phyloP scores from a whole-genome alignment of 2,329 filamentous ascomycete genomes.

The Stagonosporopsis chrysanthemi region DNA sequence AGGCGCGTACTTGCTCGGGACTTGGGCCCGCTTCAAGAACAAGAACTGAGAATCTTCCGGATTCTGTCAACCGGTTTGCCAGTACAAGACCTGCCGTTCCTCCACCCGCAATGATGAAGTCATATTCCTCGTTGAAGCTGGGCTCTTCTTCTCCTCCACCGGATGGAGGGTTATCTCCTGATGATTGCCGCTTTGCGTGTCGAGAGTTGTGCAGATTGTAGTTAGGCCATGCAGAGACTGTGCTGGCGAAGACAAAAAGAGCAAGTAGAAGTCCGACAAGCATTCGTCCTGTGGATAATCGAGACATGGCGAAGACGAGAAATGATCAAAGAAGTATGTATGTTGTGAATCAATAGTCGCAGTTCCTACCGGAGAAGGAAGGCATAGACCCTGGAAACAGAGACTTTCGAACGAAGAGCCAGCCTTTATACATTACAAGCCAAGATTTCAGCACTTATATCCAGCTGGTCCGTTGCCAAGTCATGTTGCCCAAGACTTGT shows the following conservation, averaged over 20 bases:
- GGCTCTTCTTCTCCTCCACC: slow-evolving; percentile 13
- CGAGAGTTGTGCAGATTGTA: slow-evolving; percentile 25
- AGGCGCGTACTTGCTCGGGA: slow-evolving; percentile 41
- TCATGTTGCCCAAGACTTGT: slow-evolving; percentile 4
- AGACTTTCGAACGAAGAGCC: background rate
- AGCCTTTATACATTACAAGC: background rate
- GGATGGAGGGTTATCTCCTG: slow-evolving; percentile 17
- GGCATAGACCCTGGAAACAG: background rate
- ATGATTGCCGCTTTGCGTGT: slow-evolving; percentile 22
- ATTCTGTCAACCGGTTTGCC: slow-evolving; percentile 36
- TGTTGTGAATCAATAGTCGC: background rate
- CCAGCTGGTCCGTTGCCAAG: slow-evolving; percentile 1
- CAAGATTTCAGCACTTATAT: background rate
- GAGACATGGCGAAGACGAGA: slow-evolving; percentile 4
- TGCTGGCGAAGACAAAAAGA: slow-evolving; percentile 13
- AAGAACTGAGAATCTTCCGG: slow-evolving; percentile 33
- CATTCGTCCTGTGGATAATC: slow-evolving; percentile 7
- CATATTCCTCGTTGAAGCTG: slow-evolving; percentile 28
- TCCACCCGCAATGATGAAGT: slow-evolving; percentile 31
- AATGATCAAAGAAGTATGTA: background rate
- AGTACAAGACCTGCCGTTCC: slow-evolving; percentile 39
- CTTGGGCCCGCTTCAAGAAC: slow-evolving; percentile 45
- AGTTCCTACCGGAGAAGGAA: background rate
- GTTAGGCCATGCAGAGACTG: slow-evolving; percentile 23
- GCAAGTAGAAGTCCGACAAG: slow-evolving; percentile 16